These are phyloP conservation scores for Dactylonectria estremocensis DNA, from an alignment of 2,329 filamentous ascomycete species.

Conservation along the genomic window DNA sequence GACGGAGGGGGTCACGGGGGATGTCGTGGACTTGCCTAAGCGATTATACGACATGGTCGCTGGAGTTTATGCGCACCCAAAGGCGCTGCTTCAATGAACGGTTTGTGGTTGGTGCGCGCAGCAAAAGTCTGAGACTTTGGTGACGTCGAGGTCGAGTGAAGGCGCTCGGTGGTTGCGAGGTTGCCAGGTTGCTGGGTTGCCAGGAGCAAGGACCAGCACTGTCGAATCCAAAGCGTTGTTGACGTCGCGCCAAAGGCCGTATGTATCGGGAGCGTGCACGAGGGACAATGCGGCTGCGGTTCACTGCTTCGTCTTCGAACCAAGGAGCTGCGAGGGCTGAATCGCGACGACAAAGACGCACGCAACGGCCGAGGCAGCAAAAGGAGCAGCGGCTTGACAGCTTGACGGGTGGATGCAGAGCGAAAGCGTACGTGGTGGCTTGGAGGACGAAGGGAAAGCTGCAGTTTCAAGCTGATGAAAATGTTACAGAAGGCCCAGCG, in stretches of 20 bases:
- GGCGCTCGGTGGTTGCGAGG: slow-evolving; percentile 37
- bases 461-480: slow-evolving; percentile 47
- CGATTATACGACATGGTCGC: slow-evolving; percentile 80
- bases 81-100: slow-evolving; percentile 36
- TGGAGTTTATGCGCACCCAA: slow-evolving; percentile 44
- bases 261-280: slow-evolving; percentile 4
- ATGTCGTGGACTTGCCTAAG: slow-evolving; percentile 70
- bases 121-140: slow-evolving; percentile 4
- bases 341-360: slow-evolving; percentile 3
- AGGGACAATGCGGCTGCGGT: slow-evolving; percentile 5
- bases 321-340: slow-evolving; percentile 4
- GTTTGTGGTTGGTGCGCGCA: slow-evolving; percentile 30
- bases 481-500: slow-evolving; percentile 36
- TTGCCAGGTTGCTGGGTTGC: slow-evolving; percentile 42
- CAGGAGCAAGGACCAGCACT: slow-evolving; percentile 31
- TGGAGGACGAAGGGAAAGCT: slow-evolving; percentile 31
- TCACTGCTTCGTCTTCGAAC: background rate
- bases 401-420: slow-evolving; percentile 10
- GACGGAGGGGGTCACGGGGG: slow-evolving; percentile 37
- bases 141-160: slow-evolving; percentile 5
- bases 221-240: slow-evolving; percentile 26
- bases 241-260: slow-evolving; percentile 26
- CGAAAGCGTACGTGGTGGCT: slow-evolving; percentile 2
- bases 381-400: slow-evolving; percentile 3
- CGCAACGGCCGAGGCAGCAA: background rate